Conservation (phyloP, 2,329 filamentous ascomycete species). For the Fonsecaea pedrosoi region DNA sequence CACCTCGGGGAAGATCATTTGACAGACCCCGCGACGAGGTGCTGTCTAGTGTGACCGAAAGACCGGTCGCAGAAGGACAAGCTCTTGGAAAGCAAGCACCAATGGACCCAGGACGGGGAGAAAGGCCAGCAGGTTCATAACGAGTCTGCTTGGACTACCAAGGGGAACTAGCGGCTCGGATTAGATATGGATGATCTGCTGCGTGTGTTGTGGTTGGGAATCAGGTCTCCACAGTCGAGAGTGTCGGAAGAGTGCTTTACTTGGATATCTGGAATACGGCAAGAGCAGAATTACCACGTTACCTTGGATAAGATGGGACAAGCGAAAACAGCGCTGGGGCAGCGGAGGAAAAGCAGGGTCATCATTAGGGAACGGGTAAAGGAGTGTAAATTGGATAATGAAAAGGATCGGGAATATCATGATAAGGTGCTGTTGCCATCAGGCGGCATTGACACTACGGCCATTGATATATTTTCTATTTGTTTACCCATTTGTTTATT, state of each 20-base stretch:
- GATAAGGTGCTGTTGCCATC: background rate
- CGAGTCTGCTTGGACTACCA: background rate
- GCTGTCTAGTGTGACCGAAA: conserved; percentile 24
- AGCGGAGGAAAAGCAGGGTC: conserved; percentile 1
- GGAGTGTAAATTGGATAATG: background rate
- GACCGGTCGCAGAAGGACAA: conserved; percentile 18
- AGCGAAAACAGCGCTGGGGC: background rate
- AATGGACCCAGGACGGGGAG: conserved; percentile 14
- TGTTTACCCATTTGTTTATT: background rate
- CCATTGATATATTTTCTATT: background rate
- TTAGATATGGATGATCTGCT: background rate
- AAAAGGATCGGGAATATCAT: background rate
- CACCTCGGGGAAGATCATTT: conserved; percentile 37
- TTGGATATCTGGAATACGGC: background rate
- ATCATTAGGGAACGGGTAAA: background rate
- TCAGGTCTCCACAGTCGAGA: background rate
- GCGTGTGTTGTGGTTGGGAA: background rate
- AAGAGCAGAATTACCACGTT: background rate
- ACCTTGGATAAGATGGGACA: background rate
- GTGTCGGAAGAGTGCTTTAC: background rate
- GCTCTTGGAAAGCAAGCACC: conserved; percentile 9
- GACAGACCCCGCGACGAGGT: conserved; percentile 34
- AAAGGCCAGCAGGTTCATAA: conserved; percentile 6
- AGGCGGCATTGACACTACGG: background rate
- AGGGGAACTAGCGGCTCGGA: background rate